Conservation (phyloP, 192 early-diverging fungal genomes). For the Gorgonomyces haynaldii region DNA sequence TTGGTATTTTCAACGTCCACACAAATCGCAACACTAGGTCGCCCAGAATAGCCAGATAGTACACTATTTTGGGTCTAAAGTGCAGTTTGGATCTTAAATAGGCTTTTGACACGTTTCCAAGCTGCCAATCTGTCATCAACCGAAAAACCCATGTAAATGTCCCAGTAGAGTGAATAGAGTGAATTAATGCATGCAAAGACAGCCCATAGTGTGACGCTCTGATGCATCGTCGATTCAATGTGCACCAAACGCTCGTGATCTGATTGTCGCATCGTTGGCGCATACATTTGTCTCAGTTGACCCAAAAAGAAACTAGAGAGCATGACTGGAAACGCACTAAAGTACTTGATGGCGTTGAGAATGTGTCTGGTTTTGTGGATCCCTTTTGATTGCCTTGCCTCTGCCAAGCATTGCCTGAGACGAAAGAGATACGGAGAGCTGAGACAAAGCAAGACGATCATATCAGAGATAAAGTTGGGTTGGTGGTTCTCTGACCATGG, state of each 20-base stretch:
- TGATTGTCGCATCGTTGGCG: background rate
- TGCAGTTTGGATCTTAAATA: conserved; percentile 50
- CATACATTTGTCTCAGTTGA: background rate
- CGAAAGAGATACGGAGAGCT: conserved; percentile 71
- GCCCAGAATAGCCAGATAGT: conserved; percentile 67
- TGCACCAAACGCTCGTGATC: background rate
- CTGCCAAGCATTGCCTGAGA: conserved; percentile 65
- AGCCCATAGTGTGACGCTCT: conserved; percentile 25
- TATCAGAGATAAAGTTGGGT: background rate
- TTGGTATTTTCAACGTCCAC: conserved; percentile 77
- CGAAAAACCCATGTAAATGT: conserved; percentile 71
- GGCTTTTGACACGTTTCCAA: background rate
- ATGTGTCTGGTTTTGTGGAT: conserved; percentile 44
- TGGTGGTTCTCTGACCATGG: background rate
- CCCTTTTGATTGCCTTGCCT: conserved; percentile 36
- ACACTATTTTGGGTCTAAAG: conserved; percentile 50
- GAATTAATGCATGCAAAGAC: conserved; percentile 71
- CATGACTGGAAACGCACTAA: conserved; percentile 71
- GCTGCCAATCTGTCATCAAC: background rate
- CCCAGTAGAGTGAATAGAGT: conserved; percentile 92
- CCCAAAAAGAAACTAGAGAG: conserved; percentile 8
- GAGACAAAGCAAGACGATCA: conserved; percentile 3
- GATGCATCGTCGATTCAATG: background rate
- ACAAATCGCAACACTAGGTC: conserved; percentile 75
- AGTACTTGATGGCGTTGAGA: conserved; percentile 87